These are phyloP conservation scores for Phanerochaete sordida DNA, from an alignment of 768 basidiomycete genomes.

Conservation along the genomic window DNA sequence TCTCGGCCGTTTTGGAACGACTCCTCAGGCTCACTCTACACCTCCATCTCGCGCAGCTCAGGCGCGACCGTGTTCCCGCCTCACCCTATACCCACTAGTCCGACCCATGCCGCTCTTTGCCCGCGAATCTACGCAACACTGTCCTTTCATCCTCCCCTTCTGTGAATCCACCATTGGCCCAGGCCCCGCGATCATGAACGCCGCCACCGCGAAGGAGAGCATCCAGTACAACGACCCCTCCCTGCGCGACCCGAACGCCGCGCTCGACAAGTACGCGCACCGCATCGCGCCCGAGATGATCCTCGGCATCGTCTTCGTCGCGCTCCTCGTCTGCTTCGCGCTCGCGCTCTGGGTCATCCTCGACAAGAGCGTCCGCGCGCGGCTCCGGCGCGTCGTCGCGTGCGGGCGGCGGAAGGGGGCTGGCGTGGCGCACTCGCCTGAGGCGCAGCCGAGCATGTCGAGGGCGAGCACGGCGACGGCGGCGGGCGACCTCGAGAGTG, in stretches of 20 bases:
- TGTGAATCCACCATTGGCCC: conserved; percentile 15
- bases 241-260: conserved; percentile 3
- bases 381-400: not conserved
- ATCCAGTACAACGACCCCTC: conserved; percentile 7
- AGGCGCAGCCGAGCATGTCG: not conserved
- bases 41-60: not conserved
- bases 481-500: not conserved
- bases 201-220: conserved; percentile 2
- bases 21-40: not conserved
- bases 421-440: not conserved
- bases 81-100: not conserved
- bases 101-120: conserved; percentile 10
- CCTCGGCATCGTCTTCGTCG: conserved; percentile 26
- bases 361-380: conserved; percentile 15
- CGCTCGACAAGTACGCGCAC: conserved; percentile 2
- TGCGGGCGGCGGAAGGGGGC: not conserved
- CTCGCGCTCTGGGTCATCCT: conserved; percentile 24
- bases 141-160: conserved; percentile 8
- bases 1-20: not conserved
- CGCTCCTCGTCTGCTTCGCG: conserved; percentile 24
- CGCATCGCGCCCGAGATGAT: conserved; percentile 11
- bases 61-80: not conserved
- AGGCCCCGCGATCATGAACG: conserved; percentile 14
- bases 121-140: not conserved
- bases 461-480: not conserved